Base-by-base conservation (phyloP, 176 grass and related monocot species). In the Hsuehochloa calcarea region DNA sequence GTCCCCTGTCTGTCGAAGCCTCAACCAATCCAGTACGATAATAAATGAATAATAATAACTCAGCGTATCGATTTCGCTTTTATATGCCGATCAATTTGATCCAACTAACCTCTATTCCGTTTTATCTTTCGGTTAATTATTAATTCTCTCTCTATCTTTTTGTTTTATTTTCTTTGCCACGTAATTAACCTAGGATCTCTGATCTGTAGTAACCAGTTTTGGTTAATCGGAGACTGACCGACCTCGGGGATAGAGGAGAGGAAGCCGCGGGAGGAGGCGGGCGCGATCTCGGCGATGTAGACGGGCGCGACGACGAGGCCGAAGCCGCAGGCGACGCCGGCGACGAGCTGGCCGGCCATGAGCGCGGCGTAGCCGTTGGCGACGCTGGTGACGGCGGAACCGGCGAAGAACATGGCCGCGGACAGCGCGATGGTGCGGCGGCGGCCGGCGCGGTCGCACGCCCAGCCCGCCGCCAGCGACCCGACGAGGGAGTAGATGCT, bases 231-330 rank as follows among this genome's bases (percentile, higher is more conserved):
- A 41, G 40, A 41, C 41, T 0, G 41, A 60, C 76, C 43, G n/a
- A 92, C 88, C 85, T 95, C 93, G 22, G 88, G 85, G 26, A 92
- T 90, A 74, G 90, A 88, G 13, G 82, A 74, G 82, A 95, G 93
- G 82, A 90, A 90, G 0, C 93, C 93, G 0, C 90, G 88, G 4
- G 85, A 90, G 15, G 79, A n/a, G 25, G 88, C 74, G 8, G 90
- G 90, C 70, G 90, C 85, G 69, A 94, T 92, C 82, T 91, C 89
- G 14, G 89, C 49, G 80, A 91, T 91, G 85, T 91, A 91, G 68
- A 87, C 89, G 13, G 89, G 89, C 25, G 80, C 80, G 10, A 91
- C 89, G 80, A 92, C 84, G 49, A 86, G 58, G 2, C 79, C 85
- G 50, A 88, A 94, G 4, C 93, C 93, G 63, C 88, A 84, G 3